Percentiles rank a stretch among this genome's conserved stretches.
phyloP scores from a whole-genome alignment of 768 basidiomycete species.

The Clavaria fumosa region DNA sequence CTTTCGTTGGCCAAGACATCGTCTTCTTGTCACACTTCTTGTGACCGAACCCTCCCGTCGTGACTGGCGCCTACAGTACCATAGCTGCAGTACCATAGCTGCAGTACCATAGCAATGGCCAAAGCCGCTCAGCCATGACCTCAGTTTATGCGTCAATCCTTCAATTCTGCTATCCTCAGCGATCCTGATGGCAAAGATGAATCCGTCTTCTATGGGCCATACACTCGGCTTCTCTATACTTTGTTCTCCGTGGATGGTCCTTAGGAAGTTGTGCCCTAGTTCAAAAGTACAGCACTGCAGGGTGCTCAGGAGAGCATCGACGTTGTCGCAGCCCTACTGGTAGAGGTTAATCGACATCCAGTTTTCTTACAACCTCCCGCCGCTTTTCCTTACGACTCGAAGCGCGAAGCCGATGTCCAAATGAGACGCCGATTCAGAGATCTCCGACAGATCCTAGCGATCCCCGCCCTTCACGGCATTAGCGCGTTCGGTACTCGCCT shows the following conservation, averaged over 20 bases:
- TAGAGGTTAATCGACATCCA: conserved; percentile 9
- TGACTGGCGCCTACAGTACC: too few species aligned
- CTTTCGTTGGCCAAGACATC: too few species aligned
- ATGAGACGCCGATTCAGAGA: conserved; percentile 10
- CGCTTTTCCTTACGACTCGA: conserved; percentile 6
- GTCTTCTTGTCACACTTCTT: too few species aligned
- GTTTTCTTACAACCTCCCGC: too few species aligned
- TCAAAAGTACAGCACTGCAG: not conserved
- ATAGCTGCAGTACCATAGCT: too few species aligned
- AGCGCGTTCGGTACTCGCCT: conserved; percentile 11
- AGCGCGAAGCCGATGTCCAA: conserved; percentile 9
- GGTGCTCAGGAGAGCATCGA: not conserved
- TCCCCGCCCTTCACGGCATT: conserved; percentile 7
- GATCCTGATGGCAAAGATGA: too few species aligned
- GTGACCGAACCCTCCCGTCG: too few species aligned
- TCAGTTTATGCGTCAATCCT: not conserved
- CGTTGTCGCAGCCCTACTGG: conserved; percentile 5
- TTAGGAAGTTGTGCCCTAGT: conserved; percentile 9
- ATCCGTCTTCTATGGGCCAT: conserved; percentile 12
- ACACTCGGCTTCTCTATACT: conserved; percentile 11
- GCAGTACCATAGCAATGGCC: too few species aligned
- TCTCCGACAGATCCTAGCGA: conserved; percentile 3
- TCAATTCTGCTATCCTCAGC: not conserved
- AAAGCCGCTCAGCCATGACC: not conserved
- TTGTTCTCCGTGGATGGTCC: conserved; percentile 10